Conservation (phyloP, 2,329 filamentous ascomycete species). For the Aureobasidium sp. region DNA sequence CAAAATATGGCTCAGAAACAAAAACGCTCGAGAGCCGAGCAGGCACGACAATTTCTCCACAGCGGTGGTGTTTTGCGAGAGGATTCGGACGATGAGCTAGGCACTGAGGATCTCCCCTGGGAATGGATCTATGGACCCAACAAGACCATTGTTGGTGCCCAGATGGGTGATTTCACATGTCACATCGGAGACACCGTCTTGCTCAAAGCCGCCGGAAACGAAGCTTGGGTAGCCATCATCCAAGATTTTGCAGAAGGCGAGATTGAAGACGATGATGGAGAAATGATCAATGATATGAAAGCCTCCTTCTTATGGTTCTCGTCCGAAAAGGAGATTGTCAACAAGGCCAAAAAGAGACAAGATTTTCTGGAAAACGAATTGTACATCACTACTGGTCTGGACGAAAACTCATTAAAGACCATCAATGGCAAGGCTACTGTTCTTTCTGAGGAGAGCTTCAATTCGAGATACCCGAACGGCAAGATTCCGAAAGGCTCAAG, state of each 20-base stretch:
- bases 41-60: slow-evolving; percentile 42
- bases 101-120: slow-evolving; percentile 42
- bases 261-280: slow-evolving; percentile 50
- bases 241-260: slow-evolving; percentile 70
- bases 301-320: slow-evolving; percentile 96
- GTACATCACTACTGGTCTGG: slow-evolving; percentile 81
- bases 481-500: slow-evolving; percentile 62
- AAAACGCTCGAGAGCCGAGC: slow-evolving; percentile 34
- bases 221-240: slow-evolving; percentile 88
- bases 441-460: slow-evolving; percentile 63
- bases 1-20: slow-evolving; percentile 16
- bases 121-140: slow-evolving; percentile 48
- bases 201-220: slow-evolving; percentile 80
- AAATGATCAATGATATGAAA: slow-evolving; percentile 48
- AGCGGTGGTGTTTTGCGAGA: slow-evolving; percentile 59
- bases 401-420: slow-evolving; percentile 75
- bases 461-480: slow-evolving; percentile 61
- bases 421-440: slow-evolving; percentile 89
- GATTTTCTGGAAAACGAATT: slow-evolving; percentile 79
- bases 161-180: slow-evolving; percentile 74
- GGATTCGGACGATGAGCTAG: slow-evolving; percentile 81
- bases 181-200: slow-evolving; percentile 74
- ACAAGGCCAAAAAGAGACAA: slow-evolving; percentile 68
- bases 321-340: slow-evolving; percentile 79
- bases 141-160: slow-evolving; percentile 62